Conservation (phyloP, 1,139 yeast species). For the Lodderomyces pseudojiufengensis region DNA sequence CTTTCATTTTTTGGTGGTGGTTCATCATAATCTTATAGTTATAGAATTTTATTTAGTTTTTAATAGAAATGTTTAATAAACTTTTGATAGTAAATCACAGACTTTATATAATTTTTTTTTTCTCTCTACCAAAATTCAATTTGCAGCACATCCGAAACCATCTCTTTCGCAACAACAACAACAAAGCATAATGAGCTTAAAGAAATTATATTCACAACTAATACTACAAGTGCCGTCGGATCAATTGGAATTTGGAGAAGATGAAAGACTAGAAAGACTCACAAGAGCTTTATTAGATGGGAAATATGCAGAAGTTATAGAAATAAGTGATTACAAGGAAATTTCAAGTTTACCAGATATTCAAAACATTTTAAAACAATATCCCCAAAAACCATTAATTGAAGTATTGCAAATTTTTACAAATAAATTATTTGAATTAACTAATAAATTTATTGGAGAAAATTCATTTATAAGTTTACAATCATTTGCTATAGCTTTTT, state of each 20-base stretch:
- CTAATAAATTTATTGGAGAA: constrained; percentile 1
- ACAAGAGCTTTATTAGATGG: constrained; percentile 11
- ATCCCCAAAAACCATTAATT: constrained; percentile 20
- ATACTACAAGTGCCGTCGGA: constrained; percentile 13
- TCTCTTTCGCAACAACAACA: too few species aligned
- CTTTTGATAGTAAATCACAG: too few species aligned
- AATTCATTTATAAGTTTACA: constrained; percentile 26
- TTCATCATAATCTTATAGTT: constrained; percentile 2
- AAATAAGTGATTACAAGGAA: constrained; percentile 13
- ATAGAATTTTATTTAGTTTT: constrained; percentile 4
- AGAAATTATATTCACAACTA: too few species aligned
- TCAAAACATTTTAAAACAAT: constrained; percentile 15
- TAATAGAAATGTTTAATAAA: constrained; percentile 3
- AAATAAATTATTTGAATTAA: constrained; percentile 13
- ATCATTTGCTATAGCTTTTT: constrained; percentile 49
- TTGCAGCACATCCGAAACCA: too few species aligned
- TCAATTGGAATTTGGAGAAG: constrained; percentile 5
- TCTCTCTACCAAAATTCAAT: too few species aligned
- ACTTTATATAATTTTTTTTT: too few species aligned
- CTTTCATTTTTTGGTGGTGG: constrained; percentile 33
- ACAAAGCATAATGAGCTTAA: too few species aligned
- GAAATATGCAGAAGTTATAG: constrained; percentile 7
- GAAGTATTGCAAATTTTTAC: constrained; percentile 21
- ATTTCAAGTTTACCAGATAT: constrained; percentile 11
- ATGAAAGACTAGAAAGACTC: constrained; percentile 3